phyloP scores from a whole-genome alignment of 306 rosid genomes.

The Inga laurina region DNA sequence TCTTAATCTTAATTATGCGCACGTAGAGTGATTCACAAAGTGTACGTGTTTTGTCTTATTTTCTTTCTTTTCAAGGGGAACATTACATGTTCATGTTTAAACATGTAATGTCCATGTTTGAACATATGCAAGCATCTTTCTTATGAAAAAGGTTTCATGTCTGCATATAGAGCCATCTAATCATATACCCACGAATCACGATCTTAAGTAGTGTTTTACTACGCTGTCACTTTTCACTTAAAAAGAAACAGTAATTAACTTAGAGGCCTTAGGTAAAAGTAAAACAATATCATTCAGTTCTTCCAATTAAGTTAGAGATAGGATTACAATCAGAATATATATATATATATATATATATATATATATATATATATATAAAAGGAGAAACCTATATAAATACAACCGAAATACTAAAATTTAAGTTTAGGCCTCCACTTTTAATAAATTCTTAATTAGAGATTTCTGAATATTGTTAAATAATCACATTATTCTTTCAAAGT shows the following conservation, averaged over 20 bases:
- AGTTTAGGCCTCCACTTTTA: too few relatives aligned
- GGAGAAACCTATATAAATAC: too few relatives aligned
- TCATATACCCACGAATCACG: neutral
- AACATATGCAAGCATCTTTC: slow-evolving; percentile 39
- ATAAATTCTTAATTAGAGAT: too few relatives aligned
- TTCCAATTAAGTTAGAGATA: neutral
- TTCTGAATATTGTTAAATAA: too few relatives aligned
- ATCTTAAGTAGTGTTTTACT: neutral
- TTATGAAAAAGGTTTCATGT: slow-evolving; percentile 42
- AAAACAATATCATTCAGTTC: neutral
- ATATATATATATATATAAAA: too few relatives aligned
- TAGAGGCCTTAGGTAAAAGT: neutral
- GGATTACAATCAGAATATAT: neutral
- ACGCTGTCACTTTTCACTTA: neutral
- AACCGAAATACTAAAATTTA: too few relatives aligned
- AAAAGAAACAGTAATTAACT: neutral
- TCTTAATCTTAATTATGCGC: neutral
- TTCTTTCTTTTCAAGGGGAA: slow-evolving; percentile 26
- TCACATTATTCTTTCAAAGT: too few relatives aligned
- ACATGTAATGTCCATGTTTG: slow-evolving; percentile 41
- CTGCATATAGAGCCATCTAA: slow-evolving; percentile 36
- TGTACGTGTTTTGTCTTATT: neutral
- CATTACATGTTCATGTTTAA: slow-evolving; percentile 31
- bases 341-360: too few relatives aligned
- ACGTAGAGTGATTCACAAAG: neutral